Evolutionary conservation across 768 basidiomycete species (phyloP), one percentile per base, ranked within the genome.

Genomic region (Xerocomus potaroensis): DNA sequence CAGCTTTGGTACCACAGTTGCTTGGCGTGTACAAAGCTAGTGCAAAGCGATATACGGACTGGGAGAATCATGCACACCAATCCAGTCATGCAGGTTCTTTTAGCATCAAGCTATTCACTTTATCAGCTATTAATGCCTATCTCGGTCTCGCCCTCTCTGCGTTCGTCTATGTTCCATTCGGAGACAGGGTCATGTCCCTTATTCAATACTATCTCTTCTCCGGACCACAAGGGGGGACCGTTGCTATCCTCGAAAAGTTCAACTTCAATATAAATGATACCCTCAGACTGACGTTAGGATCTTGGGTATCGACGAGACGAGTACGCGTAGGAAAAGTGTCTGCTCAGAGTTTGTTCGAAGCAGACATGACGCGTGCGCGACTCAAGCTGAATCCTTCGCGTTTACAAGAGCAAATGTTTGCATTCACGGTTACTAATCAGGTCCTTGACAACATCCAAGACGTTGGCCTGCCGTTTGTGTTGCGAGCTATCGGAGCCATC

Each of bases 141-240:
- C 81, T 93, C 41, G 87, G 88, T 32, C 78, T 99, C n/a, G 83
- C 80, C 6, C 80, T 98, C 14, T 91, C 87, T n/a, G 92, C 94
- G 14, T 97, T 93, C 60, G 79, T 96, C 41, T 99, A 98, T 63
- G 89, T 95, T 4, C 93, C 93, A 0, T 96, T 94, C 53, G 93
- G 93, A 23, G 86, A 86, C 61, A 77, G 78, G 42, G 81, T 91
- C 51, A 91, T 93, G 87, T 69, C 74, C 8, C 61, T 72, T 41
- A 70, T 77, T 24, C 72, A 71, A 29, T 22, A 45, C 5, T 47
- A 57, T 45, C 42, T 70, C 30, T 68, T 64, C 42, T 57, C 55
- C 24, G 50, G 48, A 10, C 43, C 58, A 8, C 61, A 43, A 2
- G 45, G 50, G 22, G 23, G 43, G 30, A 51, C 47, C 6, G 43